Evolutionary conservation across 2,329 filamentous ascomycete species (phyloP).

Genomic region (Aspergillus aculeatus): DNA sequence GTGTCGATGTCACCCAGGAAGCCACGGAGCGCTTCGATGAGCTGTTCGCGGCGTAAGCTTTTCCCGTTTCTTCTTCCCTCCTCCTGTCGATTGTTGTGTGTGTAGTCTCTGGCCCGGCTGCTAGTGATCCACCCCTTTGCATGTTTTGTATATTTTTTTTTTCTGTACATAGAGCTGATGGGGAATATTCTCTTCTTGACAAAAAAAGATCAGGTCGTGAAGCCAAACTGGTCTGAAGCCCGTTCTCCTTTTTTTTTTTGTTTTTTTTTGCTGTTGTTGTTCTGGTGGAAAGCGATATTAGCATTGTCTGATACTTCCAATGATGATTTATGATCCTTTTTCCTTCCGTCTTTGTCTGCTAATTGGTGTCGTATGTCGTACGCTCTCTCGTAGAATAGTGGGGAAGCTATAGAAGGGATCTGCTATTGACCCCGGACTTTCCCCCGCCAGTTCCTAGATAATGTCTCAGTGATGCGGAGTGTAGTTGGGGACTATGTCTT

Average conservation of each 20-base stretch:
- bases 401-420: neutral
- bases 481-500: neutral
- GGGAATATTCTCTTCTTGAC: neutral
- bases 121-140: too few relatives aligned
- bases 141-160: too few relatives aligned
- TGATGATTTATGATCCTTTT: neutral
- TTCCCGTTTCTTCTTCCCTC: neutral
- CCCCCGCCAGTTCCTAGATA: neutral
- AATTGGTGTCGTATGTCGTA: neutral
- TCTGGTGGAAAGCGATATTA: neutral
- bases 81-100: neutral
- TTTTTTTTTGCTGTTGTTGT: neutral
- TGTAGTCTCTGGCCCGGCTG: neutral
- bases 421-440: neutral
- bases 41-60: slow-evolving; percentile 20
- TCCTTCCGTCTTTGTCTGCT: neutral
- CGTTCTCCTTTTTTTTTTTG: neutral
- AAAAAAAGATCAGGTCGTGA: slow-evolving; percentile 1
- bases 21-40: slow-evolving; percentile 45
- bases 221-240: neutral
- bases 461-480: neutral
- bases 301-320: neutral
- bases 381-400: neutral
- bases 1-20: slow-evolving; percentile 60
- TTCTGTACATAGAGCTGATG: slow-evolving; percentile 1